These are phyloP conservation scores for Actinidia chinensis DNA, from an alignment of 179 eudicot species.

Conservation along the genomic window DNA sequence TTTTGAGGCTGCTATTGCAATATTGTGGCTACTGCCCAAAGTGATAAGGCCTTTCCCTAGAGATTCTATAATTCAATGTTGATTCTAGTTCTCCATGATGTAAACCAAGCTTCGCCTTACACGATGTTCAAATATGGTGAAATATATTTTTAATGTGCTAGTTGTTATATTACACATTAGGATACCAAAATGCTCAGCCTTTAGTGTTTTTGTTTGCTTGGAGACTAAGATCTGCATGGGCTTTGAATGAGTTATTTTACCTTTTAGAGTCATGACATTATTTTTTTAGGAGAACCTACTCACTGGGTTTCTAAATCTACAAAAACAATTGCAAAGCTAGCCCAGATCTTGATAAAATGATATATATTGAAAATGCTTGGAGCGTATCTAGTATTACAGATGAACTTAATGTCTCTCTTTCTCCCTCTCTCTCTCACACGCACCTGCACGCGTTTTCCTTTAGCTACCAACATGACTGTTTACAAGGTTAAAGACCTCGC, in stretches of 20 bases:
- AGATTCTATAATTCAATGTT: constrained; percentile 55
- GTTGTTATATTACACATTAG: background rate
- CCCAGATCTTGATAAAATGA: constrained; percentile 61
- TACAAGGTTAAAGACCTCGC: background rate
- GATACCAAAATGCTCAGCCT: background rate
- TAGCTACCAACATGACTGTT: too few relatives aligned
- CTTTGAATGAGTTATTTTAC: background rate
- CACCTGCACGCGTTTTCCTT: too few relatives aligned
- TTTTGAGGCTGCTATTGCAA: constrained; percentile 47
- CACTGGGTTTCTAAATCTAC: constrained; percentile 70
- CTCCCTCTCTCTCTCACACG: background rate
- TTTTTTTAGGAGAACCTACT: constrained; percentile 64
- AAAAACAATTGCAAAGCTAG: constrained; percentile 60
- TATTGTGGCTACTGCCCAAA: too few relatives aligned
- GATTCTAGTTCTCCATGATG: constrained; percentile 57
- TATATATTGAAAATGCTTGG: constrained; percentile 53
- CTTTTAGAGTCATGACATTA: constrained; percentile 13
- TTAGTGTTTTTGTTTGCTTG: background rate
- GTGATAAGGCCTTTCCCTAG: constrained; percentile 53
- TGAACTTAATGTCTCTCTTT: constrained; percentile 31
- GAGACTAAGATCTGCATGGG: background rate
- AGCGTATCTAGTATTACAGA: constrained; percentile 41
- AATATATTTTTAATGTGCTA: background rate
- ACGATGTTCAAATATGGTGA: background rate
- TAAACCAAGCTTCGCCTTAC: constrained; percentile 40